These are phyloP conservation scores for Pestalotiopsis sp. DNA, from an alignment of 2,329 filamentous ascomycete species.

Conservation along the genomic window DNA sequence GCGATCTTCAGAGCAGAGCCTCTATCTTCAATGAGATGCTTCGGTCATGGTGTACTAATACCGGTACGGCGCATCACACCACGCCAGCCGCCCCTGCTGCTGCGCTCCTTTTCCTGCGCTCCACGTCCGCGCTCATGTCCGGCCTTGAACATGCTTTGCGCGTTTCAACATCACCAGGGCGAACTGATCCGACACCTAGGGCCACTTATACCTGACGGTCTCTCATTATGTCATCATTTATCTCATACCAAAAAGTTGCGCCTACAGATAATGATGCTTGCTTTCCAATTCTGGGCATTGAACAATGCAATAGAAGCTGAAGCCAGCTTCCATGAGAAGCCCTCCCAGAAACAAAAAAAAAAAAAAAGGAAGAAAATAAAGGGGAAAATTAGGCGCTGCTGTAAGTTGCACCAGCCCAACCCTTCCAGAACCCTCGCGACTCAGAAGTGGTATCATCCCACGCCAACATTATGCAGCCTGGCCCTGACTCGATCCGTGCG, in stretches of 20 bases:
- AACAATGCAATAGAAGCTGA: slow-evolving; percentile 22
- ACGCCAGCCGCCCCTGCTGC: slow-evolving; percentile 1
- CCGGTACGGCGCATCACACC: slow-evolving; percentile 4
- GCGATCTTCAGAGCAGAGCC: background rate
- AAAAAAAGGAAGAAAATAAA: slow-evolving; percentile 8
- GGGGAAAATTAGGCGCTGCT: slow-evolving; percentile 21
- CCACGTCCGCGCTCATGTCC: slow-evolving; percentile 1
- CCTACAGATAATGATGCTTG: slow-evolving; percentile 33
- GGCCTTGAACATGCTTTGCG: background rate
- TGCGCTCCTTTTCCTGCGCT: slow-evolving; percentile 7
- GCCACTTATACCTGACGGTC: slow-evolving; percentile 14
- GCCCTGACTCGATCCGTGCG: slow-evolving; percentile 22
- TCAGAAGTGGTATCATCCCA: slow-evolving; percentile 22
- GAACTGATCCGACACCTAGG: background rate
- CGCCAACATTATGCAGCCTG: slow-evolving; percentile 24
- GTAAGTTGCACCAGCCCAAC: slow-evolving; percentile 16
- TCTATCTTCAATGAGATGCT: background rate
- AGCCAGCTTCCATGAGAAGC: slow-evolving; percentile 18
- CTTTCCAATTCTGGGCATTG: slow-evolving; percentile 21
- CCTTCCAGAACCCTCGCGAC: slow-evolving; percentile 16
- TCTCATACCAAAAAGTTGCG: slow-evolving; percentile 30
- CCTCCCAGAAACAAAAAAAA: background rate
- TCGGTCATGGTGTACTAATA: background rate
- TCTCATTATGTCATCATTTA: slow-evolving; percentile 32
- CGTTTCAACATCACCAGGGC: background rate